Evolutionary conservation across 176 grass and related monocot species (phyloP).

Genomic region (Cocos nucifera): DNA sequence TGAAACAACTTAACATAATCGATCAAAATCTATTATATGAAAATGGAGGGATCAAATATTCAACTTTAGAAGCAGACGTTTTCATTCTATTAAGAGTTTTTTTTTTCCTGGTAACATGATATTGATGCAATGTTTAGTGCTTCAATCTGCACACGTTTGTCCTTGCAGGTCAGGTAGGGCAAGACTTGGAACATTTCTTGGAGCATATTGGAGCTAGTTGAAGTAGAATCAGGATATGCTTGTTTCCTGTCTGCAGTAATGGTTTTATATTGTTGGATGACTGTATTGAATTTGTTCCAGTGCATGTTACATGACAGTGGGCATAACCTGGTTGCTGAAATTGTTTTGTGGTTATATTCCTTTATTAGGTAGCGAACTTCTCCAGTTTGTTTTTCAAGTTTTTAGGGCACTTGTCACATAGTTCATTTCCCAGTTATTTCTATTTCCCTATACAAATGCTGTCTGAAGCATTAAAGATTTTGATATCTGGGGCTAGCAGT

Average conservation of each 20-base stretch:
- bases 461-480: neutral
- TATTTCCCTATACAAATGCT: constrained; percentile 1
- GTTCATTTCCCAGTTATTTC: constrained; percentile 7
- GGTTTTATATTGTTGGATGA: constrained; percentile 28
- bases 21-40: constrained; percentile 36
- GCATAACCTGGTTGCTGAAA: constrained; percentile 30
- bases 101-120: constrained; percentile 29
- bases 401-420: constrained; percentile 2
- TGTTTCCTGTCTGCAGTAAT: constrained; percentile 29
- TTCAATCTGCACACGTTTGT: constrained; percentile 53
- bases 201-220: constrained; percentile 20
- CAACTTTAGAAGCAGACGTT: constrained; percentile 17
- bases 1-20: constrained; percentile 23
- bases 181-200: constrained; percentile 43
- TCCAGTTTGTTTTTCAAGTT: constrained; percentile 14
- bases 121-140: constrained; percentile 27
- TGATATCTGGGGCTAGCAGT: neutral
- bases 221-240: constrained; percentile 35
- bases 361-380: constrained; percentile 9
- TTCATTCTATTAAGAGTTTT: constrained; percentile 25
- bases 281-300: constrained; percentile 29
- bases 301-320: constrained; percentile 16
- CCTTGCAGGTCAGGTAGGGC: constrained; percentile 59
- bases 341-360: constrained; percentile 19
- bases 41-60: constrained; percentile 25